A percentile compares a stretch with the other conserved stretches of the same genome.
phyloP scores from a whole-genome alignment of 306 rosid genomes.

The Quercus wislizeni region DNA sequence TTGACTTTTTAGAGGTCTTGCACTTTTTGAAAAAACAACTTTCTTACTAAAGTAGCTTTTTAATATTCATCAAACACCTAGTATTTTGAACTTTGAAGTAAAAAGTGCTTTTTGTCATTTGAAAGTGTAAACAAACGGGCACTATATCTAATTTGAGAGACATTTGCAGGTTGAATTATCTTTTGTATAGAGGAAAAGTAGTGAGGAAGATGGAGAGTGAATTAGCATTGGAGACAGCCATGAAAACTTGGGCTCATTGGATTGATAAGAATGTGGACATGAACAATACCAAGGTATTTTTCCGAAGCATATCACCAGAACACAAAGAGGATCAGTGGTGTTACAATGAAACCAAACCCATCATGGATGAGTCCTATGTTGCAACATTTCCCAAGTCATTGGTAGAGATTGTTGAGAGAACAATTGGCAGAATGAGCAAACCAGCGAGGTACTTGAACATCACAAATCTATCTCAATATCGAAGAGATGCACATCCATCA shows the following conservation, averaged over 20 bases:
- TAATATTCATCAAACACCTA: no score
- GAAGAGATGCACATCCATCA: slow-evolving; percentile 37
- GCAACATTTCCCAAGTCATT: slow-evolving; percentile 6
- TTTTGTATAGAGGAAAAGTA: slow-evolving; percentile 19
- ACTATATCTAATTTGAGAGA: neutral
- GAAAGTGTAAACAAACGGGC: no score
- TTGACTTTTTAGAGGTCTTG: no score
- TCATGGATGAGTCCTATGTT: slow-evolving; percentile 15
- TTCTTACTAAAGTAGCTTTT: no score
- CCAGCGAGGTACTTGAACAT: slow-evolving; percentile 43
- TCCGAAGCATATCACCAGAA: slow-evolving; percentile 47
- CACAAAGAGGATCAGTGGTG: slow-evolving; percentile 48
- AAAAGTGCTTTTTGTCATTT: no score
- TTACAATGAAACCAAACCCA: slow-evolving; percentile 28
- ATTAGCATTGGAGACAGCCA: slow-evolving; percentile 31
- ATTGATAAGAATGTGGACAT: slow-evolving; percentile 29
- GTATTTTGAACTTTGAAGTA: no score
- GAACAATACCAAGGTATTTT: slow-evolving; percentile 29
- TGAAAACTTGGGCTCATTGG: slow-evolving; percentile 46
- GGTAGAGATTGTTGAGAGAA: slow-evolving; percentile 22
- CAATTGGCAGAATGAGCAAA: slow-evolving; percentile 24
- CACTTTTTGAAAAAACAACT: no score
- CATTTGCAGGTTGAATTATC: slow-evolving; percentile 31
- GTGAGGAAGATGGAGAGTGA: slow-evolving; percentile 24
- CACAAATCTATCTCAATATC: slow-evolving; percentile 28